phyloP scores from a whole-genome alignment of 1,284 basidiomycete species.

The Leccinum proximum region DNA sequence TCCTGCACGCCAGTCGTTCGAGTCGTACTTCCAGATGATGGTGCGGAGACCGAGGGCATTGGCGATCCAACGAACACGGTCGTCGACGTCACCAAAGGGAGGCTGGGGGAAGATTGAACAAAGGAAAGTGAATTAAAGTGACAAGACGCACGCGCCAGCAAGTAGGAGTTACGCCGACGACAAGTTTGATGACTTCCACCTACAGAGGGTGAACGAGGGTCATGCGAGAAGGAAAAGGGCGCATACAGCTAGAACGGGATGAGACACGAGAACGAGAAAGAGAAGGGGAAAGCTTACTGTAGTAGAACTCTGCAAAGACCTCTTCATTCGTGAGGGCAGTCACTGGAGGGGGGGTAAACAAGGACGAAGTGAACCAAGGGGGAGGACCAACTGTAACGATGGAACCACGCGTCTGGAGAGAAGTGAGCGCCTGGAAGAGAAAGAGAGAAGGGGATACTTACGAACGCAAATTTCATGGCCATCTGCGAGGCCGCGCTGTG shows the following conservation, averaged over 20 bases:
- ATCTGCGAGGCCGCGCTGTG: conserved; percentile 59
- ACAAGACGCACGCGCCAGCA: conserved; percentile 53
- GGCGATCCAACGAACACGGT: conserved; percentile 70
- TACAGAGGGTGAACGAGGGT: conserved; percentile 20
- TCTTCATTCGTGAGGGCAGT: conserved; percentile 71
- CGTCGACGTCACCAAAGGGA: conserved; percentile 61
- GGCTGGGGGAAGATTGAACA: conserved; percentile 35
- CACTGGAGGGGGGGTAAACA: conserved; percentile 34
- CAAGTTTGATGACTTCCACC: conserved; percentile 51
- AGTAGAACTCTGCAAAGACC: conserved; percentile 81
- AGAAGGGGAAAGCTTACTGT: conserved; percentile 41
- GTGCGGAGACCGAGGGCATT: conserved; percentile 56
- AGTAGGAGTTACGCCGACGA: conserved; percentile 61
- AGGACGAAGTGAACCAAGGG: too few relatives aligned
- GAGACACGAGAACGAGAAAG: not conserved
- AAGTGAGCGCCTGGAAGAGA: conserved; percentile 2
- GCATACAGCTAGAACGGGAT: conserved; percentile 23
- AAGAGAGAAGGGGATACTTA: conserved; percentile 30
- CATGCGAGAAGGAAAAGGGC: not conserved
- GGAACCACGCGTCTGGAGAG: conserved; percentile 51
- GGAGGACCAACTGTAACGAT: conserved; percentile 42
- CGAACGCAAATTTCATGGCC: conserved; percentile 65
- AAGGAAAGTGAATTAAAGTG: not conserved
- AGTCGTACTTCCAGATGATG: conserved; percentile 68
- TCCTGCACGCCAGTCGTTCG: conserved; percentile 64